phyloP scores from a whole-genome alignment of 306 rosid genomes.

The Vigna trinervia region DNA sequence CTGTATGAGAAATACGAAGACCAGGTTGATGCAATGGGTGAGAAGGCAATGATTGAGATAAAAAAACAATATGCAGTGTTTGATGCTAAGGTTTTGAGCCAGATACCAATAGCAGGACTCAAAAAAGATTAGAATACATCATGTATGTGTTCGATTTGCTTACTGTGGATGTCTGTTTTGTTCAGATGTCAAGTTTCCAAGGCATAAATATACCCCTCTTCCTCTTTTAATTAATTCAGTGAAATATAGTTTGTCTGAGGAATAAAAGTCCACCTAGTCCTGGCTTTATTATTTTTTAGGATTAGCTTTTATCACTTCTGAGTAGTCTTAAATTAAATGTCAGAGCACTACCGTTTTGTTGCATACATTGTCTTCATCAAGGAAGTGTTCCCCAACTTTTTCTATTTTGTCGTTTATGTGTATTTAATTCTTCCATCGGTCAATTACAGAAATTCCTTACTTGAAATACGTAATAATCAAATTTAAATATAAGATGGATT shows the following conservation, averaged over 20 bases:
- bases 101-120: constrained; percentile 62
- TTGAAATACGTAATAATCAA: background rate
- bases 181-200: constrained; percentile 36
- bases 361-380: constrained; percentile 40
- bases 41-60: constrained; percentile 75
- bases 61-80: constrained; percentile 84
- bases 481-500: constrained; percentile 4
- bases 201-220: constrained; percentile 15
- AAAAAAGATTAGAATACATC: constrained; percentile 56
- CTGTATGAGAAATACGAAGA: constrained; percentile 79
- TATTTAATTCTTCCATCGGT: background rate
- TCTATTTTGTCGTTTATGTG: background rate
- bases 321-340: constrained; percentile 36
- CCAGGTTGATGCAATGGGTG: constrained; percentile 72
- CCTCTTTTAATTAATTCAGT: constrained; percentile 32
- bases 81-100: constrained; percentile 81
- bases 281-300: constrained; percentile 32
- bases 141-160: constrained; percentile 23
- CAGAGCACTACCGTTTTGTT: constrained; percentile 25
- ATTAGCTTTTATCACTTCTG: constrained; percentile 30
- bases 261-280: constrained; percentile 37
- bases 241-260: constrained; percentile 37
- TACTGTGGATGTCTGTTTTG: constrained; percentile 7
- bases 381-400: constrained; percentile 23
- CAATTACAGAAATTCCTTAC: background rate